Base-by-base conservation (phyloP, 2,329 filamentous ascomycete genomes). In the Diaporthe sp. region DNA sequence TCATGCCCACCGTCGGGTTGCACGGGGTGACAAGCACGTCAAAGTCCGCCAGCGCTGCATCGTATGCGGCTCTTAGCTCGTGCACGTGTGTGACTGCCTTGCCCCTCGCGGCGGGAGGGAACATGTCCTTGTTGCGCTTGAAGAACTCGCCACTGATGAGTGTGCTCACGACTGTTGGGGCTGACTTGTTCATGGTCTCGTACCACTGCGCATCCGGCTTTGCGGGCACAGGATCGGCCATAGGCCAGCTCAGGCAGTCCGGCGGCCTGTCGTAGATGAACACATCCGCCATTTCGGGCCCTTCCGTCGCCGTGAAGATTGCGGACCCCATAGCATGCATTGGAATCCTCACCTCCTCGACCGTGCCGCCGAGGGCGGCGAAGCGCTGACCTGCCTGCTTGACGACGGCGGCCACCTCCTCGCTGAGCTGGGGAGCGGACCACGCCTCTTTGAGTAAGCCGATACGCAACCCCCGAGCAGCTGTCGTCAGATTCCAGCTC, bases 1-100 rank as follows among this genome's bases (percentile, higher is more conserved):
- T 84, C 69, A 83, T 84, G 0, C 83, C 86, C 2, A 87, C 84
- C 0, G 83, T 83, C 9, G 86, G 85, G 37, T 84, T 85, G 10
- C 85, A 83, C 0, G 88, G 87, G 72, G 86, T 85, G 55, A 89
- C 76, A 13, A 89, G 79, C 7, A 89, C 82, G 76, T 89, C 88
- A n/a, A 85, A 81, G 0, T 82, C 77, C 32, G 79, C 78, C 10
- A 89, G 77, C 0, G 82, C 86, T 17, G 77, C 75, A 76, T 89
- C 86, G 77, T 89, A 89, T 4, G 85, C 86, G 6, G 83, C 85
- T 3, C 86, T 82, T 32, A 89, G 80, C 78, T 88, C 80, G 65
- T 84, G 83, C 1, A 85, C 84, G 72, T 87, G 85, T 55, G 84
- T 83, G 73, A 87, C 81, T 0, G 86, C 86, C 79, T 88, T 88